Evolutionary conservation across 192 early-diverging fungal species (phyloP).

Genomic region (Entrophospora sp.): DNA sequence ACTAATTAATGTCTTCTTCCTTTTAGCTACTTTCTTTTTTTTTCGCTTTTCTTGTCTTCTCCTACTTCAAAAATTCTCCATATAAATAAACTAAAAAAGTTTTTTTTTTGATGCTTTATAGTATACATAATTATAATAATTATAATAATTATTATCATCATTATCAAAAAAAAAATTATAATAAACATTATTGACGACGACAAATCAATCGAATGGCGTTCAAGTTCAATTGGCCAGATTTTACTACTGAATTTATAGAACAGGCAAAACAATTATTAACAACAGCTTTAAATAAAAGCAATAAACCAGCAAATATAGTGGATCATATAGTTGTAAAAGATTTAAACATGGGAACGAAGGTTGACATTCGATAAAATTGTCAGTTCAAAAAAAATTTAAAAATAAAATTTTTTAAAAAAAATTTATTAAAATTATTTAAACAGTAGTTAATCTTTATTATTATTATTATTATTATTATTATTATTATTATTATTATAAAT

Average conservation of each 20-base stretch:
- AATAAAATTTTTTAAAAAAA: not conserved
- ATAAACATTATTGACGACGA: not conserved
- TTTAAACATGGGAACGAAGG: constrained; percentile 90
- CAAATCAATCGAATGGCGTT: constrained; percentile 73
- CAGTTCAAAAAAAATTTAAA: constrained; percentile 8
- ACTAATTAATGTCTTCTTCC: too few species aligned
- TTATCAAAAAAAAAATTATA: too few species aligned
- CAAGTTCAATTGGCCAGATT: constrained; percentile 93
- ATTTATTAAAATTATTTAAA: not conserved
- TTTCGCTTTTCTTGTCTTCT: too few species aligned
- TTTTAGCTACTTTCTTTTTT: too few species aligned
- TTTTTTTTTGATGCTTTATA: too few species aligned
- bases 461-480: not conserved
- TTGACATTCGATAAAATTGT: not conserved
- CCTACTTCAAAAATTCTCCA: too few species aligned
- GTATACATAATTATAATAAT: too few species aligned
- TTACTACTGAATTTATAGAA: constrained; percentile 78
- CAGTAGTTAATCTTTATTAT: not conserved
- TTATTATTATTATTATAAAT: not conserved
- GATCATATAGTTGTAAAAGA: constrained; percentile 88
- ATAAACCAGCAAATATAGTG: constrained; percentile 87
- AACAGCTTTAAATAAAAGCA: constrained; percentile 87
- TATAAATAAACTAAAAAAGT: too few species aligned
- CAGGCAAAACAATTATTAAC: constrained; percentile 81
- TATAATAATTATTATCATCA: too few species aligned